phyloP scores from a whole-genome alignment of 495 filamentous ascomycete species.

The Copromyces sp. region DNA sequence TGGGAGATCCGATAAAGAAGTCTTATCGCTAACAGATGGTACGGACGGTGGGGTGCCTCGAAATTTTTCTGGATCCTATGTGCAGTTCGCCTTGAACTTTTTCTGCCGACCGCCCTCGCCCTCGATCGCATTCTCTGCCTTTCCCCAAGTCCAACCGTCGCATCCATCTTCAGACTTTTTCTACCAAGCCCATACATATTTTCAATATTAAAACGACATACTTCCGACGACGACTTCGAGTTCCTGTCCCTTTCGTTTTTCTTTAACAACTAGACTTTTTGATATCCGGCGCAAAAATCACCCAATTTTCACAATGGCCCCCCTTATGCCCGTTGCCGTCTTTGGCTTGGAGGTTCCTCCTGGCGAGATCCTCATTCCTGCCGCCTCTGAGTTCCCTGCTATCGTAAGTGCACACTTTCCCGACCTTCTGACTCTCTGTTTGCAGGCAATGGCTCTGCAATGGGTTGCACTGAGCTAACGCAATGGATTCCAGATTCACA shows the following conservation, averaged over 20 bases:
- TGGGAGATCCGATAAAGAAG: constrained; percentile 14
- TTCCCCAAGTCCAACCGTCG: not conserved
- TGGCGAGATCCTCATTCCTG: constrained; percentile 65
- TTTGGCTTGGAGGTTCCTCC: constrained; percentile 83
- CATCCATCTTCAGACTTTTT: not conserved
- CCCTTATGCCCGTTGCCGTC: constrained; percentile 60
- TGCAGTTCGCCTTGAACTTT: constrained; percentile 6
- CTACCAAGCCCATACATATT: not conserved
- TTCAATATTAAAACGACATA: not conserved
- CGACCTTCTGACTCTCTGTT: not conserved
- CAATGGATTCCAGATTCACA: constrained; percentile 58
- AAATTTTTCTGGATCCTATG: constrained; percentile 14
- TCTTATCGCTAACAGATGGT: constrained; percentile 14
- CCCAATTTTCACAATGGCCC: constrained; percentile 17
- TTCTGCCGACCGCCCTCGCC: constrained; percentile 11
- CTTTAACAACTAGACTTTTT: not conserved
- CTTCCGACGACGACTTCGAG: not conserved
- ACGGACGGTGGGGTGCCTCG: constrained; percentile 7
- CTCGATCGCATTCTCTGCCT: not conserved
- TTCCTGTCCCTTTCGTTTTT: not conserved
- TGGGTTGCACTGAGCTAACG: constrained; percentile 2
- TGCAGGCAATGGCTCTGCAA: not conserved
- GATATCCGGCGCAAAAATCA: not conserved
- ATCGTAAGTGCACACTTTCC: constrained; percentile 51
- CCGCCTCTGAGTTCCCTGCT: constrained; percentile 62